Percentiles rank a stretch among this genome's conserved stretches.
These are phyloP conservation scores for Claviceps sp. DNA, from an alignment of 2,329 filamentous ascomycete species.

Conservation along the genomic window DNA sequence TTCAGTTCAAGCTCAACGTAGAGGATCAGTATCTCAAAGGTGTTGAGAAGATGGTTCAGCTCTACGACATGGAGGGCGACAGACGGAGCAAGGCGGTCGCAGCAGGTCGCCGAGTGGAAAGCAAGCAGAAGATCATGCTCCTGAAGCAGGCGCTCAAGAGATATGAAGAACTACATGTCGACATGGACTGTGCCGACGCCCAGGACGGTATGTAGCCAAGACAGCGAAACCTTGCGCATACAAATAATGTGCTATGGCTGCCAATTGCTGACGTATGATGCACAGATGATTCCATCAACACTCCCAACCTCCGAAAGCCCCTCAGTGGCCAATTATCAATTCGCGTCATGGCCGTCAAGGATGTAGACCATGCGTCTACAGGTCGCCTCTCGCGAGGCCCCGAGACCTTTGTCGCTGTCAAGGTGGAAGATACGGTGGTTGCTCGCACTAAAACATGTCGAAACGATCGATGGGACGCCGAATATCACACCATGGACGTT, in stretches of 20 bases:
- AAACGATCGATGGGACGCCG: constrained; percentile 82
- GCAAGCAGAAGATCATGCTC: constrained; percentile 93
- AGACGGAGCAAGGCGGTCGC: constrained; percentile 91
- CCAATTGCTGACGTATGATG: neutral
- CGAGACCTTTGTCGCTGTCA: constrained; percentile 90
- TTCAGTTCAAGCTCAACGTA: constrained; percentile 97
- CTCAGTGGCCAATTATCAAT: constrained; percentile 81
- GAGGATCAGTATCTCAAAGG: constrained; percentile 98
- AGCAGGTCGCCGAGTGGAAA: constrained; percentile 78
- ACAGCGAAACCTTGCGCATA: neutral
- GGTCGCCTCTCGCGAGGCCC: constrained; percentile 78
- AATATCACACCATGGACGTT: constrained; percentile 83
- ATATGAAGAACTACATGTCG: constrained; percentile 95
- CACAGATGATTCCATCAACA: constrained; percentile 88
- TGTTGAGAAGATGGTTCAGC: constrained; percentile 97
- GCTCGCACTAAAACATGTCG: constrained; percentile 75
- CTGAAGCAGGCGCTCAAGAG: constrained; percentile 90
- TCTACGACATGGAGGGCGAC: constrained; percentile 95
- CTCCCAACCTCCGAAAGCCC: constrained; percentile 90
- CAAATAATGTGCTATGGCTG: neutral
- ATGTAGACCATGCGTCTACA: constrained; percentile 84
- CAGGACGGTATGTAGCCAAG: constrained; percentile 55
- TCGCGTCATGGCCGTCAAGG: constrained; percentile 75
- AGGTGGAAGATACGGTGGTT: constrained; percentile 88
- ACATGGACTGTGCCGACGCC: constrained; percentile 67